Percentiles rank a stretch among this genome's conserved stretches.
Conservation (phyloP, 805 yeast species). For the Nakazawaea pomicola region DNA sequence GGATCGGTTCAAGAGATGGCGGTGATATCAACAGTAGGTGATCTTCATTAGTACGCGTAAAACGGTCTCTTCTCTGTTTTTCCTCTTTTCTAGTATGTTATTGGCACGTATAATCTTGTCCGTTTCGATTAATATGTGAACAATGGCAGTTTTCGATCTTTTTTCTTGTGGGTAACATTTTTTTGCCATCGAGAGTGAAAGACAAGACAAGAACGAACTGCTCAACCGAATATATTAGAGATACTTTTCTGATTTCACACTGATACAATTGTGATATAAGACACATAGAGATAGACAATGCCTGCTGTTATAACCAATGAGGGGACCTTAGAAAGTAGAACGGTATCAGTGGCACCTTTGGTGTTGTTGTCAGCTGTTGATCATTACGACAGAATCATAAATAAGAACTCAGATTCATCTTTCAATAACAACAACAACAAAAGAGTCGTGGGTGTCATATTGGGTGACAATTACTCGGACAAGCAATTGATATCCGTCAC, state of each 20-base stretch:
- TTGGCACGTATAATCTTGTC: too few relatives aligned
- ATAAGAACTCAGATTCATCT: constrained; percentile 23
- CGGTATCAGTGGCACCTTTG: constrained; percentile 91
- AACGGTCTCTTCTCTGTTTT: too few relatives aligned
- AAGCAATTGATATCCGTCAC: constrained; percentile 60
- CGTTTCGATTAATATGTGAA: neutral
- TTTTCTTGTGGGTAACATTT: neutral
- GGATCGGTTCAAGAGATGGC: too few relatives aligned
- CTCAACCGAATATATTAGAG: too few relatives aligned
- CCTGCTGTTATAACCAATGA: constrained; percentile 30
- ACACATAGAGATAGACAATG: too few relatives aligned
- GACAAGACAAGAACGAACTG: too few relatives aligned
- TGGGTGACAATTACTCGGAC: constrained; percentile 68
- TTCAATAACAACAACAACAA: constrained; percentile 45
- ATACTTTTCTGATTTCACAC: too few relatives aligned
- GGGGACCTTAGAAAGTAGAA: constrained; percentile 36
- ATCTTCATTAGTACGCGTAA: too few relatives aligned
- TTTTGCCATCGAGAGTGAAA: constrained; percentile 4
- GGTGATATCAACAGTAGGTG: too few relatives aligned
- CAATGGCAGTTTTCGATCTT: neutral
- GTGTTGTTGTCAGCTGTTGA: constrained; percentile 93
- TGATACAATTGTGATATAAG: too few relatives aligned
- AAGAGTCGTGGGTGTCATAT: constrained; percentile 89
- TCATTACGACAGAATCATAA: constrained; percentile 85
- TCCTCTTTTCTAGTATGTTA: too few relatives aligned